A percentile compares a stretch with the other conserved stretches of the same genome.
phyloP scores from a whole-genome alignment of 805 yeast species.

The Zygosaccharomyces bailii region DNA sequence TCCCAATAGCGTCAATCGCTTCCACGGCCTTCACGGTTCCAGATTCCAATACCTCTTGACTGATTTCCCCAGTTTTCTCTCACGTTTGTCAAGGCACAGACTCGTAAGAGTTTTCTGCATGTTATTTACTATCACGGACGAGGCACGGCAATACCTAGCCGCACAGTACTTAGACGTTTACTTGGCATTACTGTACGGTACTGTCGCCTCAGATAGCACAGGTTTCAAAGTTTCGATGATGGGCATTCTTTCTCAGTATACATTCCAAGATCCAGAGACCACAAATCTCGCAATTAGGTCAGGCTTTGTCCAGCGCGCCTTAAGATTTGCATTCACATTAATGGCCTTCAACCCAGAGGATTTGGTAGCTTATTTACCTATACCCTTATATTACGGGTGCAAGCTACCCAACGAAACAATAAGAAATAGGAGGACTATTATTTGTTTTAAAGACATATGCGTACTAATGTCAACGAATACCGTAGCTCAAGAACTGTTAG shows the following conservation, averaged over 20 bases:
- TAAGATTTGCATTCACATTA: slow-evolving; percentile 29
- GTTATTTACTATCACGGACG: slow-evolving; percentile 34
- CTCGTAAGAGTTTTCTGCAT: slow-evolving; percentile 24
- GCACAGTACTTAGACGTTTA: slow-evolving; percentile 78
- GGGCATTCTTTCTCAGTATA: slow-evolving; percentile 31
- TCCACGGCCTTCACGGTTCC: slow-evolving; percentile 38
- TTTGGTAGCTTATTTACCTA: slow-evolving; percentile 23
- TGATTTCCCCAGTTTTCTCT: slow-evolving; percentile 20
- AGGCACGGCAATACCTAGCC: slow-evolving; percentile 52
- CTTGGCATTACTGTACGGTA: slow-evolving; percentile 44
- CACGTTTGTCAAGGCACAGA: slow-evolving; percentile 20
- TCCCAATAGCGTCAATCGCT: slow-evolving; percentile 15
- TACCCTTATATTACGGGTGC: slow-evolving; percentile 25
- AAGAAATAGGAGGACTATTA: slow-evolving; percentile 31
- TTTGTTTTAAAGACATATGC: slow-evolving; percentile 50
- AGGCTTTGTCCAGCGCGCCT: slow-evolving; percentile 31
- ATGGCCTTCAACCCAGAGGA: slow-evolving; percentile 32
- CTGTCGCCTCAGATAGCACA: slow-evolving; percentile 27
- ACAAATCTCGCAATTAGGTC: slow-evolving; percentile 29
- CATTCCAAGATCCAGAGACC: slow-evolving; percentile 30
- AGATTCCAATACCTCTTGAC: slow-evolving; percentile 40
- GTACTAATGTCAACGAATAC: slow-evolving; percentile 70
- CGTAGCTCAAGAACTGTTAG: slow-evolving; percentile 41
- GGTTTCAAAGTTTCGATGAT: slow-evolving; percentile 27
- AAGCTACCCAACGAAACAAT: slow-evolving; percentile 30